A percentile compares a stretch with the other conserved stretches of the same genome.
Evolutionary conservation across 2,329 filamentous ascomycete genomes (phyloP).

Genomic region (Rhynchosporium graminicola): DNA sequence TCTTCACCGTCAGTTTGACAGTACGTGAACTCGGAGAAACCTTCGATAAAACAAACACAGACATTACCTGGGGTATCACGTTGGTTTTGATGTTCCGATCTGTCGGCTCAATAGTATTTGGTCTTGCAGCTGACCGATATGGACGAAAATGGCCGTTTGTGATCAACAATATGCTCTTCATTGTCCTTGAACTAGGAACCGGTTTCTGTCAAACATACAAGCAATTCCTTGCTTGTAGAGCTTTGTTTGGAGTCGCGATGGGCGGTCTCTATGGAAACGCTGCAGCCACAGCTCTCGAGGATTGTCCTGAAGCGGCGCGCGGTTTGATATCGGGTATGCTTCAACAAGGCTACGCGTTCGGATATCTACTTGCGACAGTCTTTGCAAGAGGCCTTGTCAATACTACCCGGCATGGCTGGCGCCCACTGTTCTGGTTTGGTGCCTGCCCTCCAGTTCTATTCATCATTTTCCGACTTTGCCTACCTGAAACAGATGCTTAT

Average conservation of each 20-base stretch:
- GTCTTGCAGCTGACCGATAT: slow-evolving; percentile 75
- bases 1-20: slow-evolving; percentile 78
- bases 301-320: slow-evolving; percentile 49
- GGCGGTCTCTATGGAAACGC: slow-evolving; percentile 79
- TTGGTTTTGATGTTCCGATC: slow-evolving; percentile 76
- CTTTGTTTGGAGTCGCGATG: slow-evolving; percentile 79
- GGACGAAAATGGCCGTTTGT: slow-evolving; percentile 82
- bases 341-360: slow-evolving; percentile 79
- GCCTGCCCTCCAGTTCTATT: slow-evolving; percentile 78
- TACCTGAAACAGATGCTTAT: slow-evolving; percentile 80
- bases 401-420: slow-evolving; percentile 78
- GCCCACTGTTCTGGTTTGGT: slow-evolving; percentile 87
- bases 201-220: slow-evolving; percentile 71
- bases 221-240: slow-evolving; percentile 69
- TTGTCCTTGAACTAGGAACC: slow-evolving; percentile 70
- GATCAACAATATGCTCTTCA: slow-evolving; percentile 72
- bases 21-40: slow-evolving; percentile 67
- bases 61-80: slow-evolving; percentile 73
- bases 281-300: slow-evolving; percentile 76
- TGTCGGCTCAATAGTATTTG: slow-evolving; percentile 74
- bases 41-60: slow-evolving; percentile 56
- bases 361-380: slow-evolving; percentile 75
- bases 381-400: slow-evolving; percentile 68
- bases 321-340: slow-evolving; percentile 81
- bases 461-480: slow-evolving; percentile 73